Percentiles rank a stretch among this genome's conserved stretches.
phyloP scores from a whole-genome alignment of 805 yeast genomes.

The Candida nemodendra region DNA sequence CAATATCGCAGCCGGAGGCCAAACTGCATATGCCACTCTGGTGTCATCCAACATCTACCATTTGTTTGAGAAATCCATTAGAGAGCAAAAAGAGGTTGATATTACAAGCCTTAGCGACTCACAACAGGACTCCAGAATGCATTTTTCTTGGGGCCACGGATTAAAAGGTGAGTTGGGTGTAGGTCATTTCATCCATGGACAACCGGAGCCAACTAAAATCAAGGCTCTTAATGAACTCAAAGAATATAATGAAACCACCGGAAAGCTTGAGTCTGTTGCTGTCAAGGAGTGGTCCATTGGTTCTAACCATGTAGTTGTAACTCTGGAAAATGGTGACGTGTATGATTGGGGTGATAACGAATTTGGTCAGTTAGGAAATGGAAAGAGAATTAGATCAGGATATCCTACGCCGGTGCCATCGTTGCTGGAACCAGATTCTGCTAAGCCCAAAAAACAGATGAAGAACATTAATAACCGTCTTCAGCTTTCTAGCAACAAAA shows the following conservation, averaged over 20 bases:
- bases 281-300: slow-evolving; percentile 61
- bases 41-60: slow-evolving; percentile 36
- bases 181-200: slow-evolving; percentile 72
- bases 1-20: slow-evolving; percentile 68
- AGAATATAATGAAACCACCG: slow-evolving; percentile 52
- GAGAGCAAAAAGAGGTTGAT: slow-evolving; percentile 12
- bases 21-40: slow-evolving; percentile 54
- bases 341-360: slow-evolving; percentile 84
- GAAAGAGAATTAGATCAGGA: slow-evolving; percentile 60
- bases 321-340: slow-evolving; percentile 62
- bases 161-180: slow-evolving; percentile 82
- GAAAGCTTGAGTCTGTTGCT: slow-evolving; percentile 43
- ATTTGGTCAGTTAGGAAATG: slow-evolving; percentile 81
- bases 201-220: slow-evolving; percentile 61
- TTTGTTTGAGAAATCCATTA: slow-evolving; percentile 32
- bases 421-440: slow-evolving; percentile 50
- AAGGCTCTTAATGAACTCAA: slow-evolving; percentile 44
- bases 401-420: slow-evolving; percentile 55
- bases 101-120: slow-evolving; percentile 21
- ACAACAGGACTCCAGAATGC: slow-evolving; percentile 32
- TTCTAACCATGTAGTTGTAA: slow-evolving; percentile 60
- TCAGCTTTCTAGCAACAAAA: slow-evolving; percentile 35
- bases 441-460: slow-evolving; percentile 21
- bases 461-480: slow-evolving; percentile 42
- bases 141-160: slow-evolving; percentile 79